Percentiles rank a stretch among this genome's conserved stretches.
Conservation (phyloP, 1,139 yeast genomes). For the Yamadazyma atlantica region DNA sequence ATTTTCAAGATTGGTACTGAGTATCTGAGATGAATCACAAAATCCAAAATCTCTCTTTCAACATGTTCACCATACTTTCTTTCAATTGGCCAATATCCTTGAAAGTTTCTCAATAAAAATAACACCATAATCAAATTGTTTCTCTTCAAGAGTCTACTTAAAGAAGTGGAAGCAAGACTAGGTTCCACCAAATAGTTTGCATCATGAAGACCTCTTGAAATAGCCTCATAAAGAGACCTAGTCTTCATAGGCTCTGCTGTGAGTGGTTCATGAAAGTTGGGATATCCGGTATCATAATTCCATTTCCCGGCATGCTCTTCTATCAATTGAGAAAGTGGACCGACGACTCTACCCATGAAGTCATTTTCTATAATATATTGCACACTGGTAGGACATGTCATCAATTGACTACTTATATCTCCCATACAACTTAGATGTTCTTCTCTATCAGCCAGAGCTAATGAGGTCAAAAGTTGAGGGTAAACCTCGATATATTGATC, state of each 20-base stretch:
- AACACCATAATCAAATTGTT: constrained; percentile 38
- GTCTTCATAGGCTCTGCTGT: constrained; percentile 18
- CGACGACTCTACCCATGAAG: constrained; percentile 41
- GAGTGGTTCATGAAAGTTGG: constrained; percentile 27
- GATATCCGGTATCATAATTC: constrained; percentile 29
- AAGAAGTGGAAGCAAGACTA: constrained; percentile 19
- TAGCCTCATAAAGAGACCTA: constrained; percentile 29
- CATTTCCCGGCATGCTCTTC: constrained; percentile 33
- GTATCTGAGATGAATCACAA: constrained; percentile 46
- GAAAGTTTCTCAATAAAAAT: constrained; percentile 49
- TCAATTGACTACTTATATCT: constrained; percentile 61
- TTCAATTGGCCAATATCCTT: constrained; percentile 54
- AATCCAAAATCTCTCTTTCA: constrained; percentile 52
- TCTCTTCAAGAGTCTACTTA: constrained; percentile 23
- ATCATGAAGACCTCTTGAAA: constrained; percentile 39
- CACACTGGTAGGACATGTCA: constrained; percentile 63
- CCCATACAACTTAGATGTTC: constrained; percentile 55
- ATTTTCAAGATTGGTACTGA: constrained; percentile 49
- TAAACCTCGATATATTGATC: constrained; percentile 54
- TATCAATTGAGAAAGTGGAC: constrained; percentile 48
- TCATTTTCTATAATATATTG: constrained; percentile 37
- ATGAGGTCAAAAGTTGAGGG: constrained; percentile 50
- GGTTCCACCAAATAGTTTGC: constrained; percentile 46
- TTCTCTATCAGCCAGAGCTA: constrained; percentile 61
- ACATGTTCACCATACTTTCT: constrained; percentile 73